Evolutionary conservation across 208 protist species (phyloP).

Genomic region (Strigomonas galati): DNA sequence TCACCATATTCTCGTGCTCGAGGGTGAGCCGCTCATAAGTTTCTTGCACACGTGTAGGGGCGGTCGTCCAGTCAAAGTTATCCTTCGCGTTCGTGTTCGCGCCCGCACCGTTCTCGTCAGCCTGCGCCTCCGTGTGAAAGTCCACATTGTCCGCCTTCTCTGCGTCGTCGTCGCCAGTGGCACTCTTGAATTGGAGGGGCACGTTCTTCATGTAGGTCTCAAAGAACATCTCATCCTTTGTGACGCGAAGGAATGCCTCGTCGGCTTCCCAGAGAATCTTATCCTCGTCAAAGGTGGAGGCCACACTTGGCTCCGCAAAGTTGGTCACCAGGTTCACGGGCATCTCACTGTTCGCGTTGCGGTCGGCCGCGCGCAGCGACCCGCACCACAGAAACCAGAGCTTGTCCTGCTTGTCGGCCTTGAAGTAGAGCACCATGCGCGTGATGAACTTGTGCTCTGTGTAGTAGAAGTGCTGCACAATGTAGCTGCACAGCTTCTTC

Average conservation of each 20-base stretch:
- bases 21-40: constrained; percentile 34
- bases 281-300: constrained; percentile 47
- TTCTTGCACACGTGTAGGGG: constrained; percentile 33
- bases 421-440: constrained; percentile 90
- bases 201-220: constrained; percentile 69
- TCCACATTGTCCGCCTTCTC: constrained; percentile 9
- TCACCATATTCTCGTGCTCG: constrained; percentile 42
- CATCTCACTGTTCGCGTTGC: constrained; percentile 62
- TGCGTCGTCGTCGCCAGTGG: constrained; percentile 16
- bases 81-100: constrained; percentile 16
- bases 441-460: constrained; percentile 91
- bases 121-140: not conserved
- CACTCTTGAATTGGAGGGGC: constrained; percentile 9
- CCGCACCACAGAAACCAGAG: constrained; percentile 87
- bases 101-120: constrained; percentile 11
- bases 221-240: constrained; percentile 75
- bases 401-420: constrained; percentile 58
- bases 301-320: constrained; percentile 48
- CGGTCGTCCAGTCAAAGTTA: constrained; percentile 29
- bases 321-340: constrained; percentile 75
- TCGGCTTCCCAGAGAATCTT: constrained; percentile 50
- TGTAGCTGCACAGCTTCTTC: constrained; percentile 76
- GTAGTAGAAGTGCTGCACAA: constrained; percentile 87
- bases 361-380: constrained; percentile 73
- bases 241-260: constrained; percentile 47